A percentile compares a stretch with the other conserved stretches of the same genome.
Evolutionary conservation across 176 grass and related monocot genomes (phyloP).

Genomic region (Bolboschoenus planiculmis): DNA sequence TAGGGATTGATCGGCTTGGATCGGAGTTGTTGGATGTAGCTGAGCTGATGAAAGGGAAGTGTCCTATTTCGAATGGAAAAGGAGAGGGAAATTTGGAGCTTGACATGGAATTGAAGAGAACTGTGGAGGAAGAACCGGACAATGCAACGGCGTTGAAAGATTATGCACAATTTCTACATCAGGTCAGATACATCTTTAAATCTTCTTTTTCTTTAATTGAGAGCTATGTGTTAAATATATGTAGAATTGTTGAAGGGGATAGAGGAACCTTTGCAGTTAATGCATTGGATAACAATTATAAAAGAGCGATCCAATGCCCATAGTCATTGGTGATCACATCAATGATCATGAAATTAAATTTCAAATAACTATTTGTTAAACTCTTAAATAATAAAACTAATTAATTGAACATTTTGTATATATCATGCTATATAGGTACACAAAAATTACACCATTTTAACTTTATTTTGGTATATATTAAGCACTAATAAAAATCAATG

Average conservation of each 20-base stretch:
- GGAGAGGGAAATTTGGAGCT: constrained; percentile 34
- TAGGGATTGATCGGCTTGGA: constrained; percentile 81
- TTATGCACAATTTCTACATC: constrained; percentile 75
- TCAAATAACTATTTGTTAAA: too few species aligned
- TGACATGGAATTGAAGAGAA: constrained; percentile 69
- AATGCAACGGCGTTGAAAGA: constrained; percentile 68
- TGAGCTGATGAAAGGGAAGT: background rate
- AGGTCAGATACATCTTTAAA: constrained; percentile 31
- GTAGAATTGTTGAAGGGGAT: background rate
- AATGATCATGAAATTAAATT: too few species aligned
- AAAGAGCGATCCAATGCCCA: too few species aligned
- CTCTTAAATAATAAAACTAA: too few species aligned
- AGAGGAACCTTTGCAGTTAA: background rate
- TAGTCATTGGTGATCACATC: too few species aligned
- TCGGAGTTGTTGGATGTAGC: constrained; percentile 46
- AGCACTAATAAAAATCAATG: too few species aligned
- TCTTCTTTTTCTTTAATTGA: background rate
- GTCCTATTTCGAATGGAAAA: constrained; percentile 4
- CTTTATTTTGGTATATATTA: too few species aligned
- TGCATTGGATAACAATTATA: too few species aligned
- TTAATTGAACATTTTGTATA: too few species aligned
- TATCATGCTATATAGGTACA: too few species aligned
- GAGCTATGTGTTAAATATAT: background rate
- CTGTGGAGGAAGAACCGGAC: constrained; percentile 72
- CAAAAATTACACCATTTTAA: too few species aligned